Base-by-base conservation (phyloP, 306 rosid genomes). In the Pyrus communis region DNA sequence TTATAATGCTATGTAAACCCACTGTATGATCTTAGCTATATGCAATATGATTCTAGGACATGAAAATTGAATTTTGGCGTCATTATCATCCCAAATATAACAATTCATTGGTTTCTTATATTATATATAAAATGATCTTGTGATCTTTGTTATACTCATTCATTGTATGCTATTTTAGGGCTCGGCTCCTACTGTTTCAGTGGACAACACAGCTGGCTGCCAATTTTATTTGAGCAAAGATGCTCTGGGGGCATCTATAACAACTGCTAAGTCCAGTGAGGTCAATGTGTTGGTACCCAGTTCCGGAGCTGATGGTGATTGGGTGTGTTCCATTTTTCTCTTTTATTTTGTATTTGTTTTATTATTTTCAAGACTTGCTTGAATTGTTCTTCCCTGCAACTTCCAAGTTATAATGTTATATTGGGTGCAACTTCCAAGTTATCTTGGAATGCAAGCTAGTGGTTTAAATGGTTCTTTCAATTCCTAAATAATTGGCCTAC, bases 251-350 rank as follows among this genome's bases (percentile, higher is more conserved):
- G 74, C 91, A 61, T 88, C 99, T 78, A 79, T 95, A 81, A 91
- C 98, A 69, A 87, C 99, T 73, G 97, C 99, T 38, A 95, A 95
- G 87, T 89, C 99, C 57, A 92, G 99, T 75, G 99, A 92, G 92
- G 86, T 95, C 83, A 95, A 95, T 84, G 89, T 95, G 51, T 69
- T 95, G 88, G 97, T 95, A 70, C 99, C 98, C 60, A 91, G 90
- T 66, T 81, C 83, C 58, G 87, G 71, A 78, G 86, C 97, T 61
- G 84, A 90, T 74, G 90, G 83, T 87, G 97, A 95, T 82, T 95
- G 97, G 99, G 99, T 95, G 90, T 55, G 91, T 81, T 77, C 76
- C 69, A 9, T 31, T 15, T 69, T 60, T 86, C 27, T 71, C 65
- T 35, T 38, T 79, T 69, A 54, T 40, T 40, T 7, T 72, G 18